phyloP scores from a whole-genome alignment of 2,329 filamentous ascomycete genomes.

The Beauveria asiatica region DNA sequence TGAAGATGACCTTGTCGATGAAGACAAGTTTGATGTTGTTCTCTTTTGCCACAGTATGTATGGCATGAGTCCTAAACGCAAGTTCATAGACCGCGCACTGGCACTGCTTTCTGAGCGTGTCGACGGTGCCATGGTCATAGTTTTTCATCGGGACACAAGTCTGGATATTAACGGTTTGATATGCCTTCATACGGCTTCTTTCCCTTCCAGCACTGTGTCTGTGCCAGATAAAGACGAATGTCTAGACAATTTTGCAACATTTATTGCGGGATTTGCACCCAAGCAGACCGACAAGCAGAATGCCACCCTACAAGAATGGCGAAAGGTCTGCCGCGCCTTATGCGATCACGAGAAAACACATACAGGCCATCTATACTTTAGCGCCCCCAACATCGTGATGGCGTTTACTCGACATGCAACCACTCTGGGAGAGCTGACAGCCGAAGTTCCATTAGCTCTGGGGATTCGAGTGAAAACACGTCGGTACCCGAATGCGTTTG shows the following conservation, averaged over 20 bases:
- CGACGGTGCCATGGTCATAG: background rate
- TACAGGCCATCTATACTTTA: conserved; percentile 37
- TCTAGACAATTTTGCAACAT: conserved; percentile 43
- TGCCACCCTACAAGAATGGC: conserved; percentile 34
- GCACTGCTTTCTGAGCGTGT: background rate
- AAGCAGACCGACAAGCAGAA: conserved; percentile 23
- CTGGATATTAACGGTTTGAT: background rate
- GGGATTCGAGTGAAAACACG: conserved; percentile 39
- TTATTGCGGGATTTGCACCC: conserved; percentile 39
- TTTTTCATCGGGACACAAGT: background rate
- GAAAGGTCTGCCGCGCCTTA: conserved; percentile 41
- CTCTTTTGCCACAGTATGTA: conserved; percentile 60
- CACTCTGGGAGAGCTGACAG: conserved; percentile 32
- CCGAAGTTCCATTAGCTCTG: conserved; percentile 28
- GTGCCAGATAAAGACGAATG: conserved; percentile 24
- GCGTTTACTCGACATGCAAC: conserved; percentile 40
- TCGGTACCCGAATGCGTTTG: conserved; percentile 31
- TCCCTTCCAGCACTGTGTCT: background rate
- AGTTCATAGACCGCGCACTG: background rate
- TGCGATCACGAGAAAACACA: conserved; percentile 29
- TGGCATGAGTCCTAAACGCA: conserved; percentile 40
- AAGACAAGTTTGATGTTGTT: conserved; percentile 43
- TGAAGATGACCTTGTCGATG: background rate
- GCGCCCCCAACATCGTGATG: conserved; percentile 40
- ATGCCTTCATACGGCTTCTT: background rate